Evolutionary conservation across 352 stramenopile genomes (phyloP), one percentile per base, ranked within the genome.

Genomic region (Phytophthora macrochlamydospora): DNA sequence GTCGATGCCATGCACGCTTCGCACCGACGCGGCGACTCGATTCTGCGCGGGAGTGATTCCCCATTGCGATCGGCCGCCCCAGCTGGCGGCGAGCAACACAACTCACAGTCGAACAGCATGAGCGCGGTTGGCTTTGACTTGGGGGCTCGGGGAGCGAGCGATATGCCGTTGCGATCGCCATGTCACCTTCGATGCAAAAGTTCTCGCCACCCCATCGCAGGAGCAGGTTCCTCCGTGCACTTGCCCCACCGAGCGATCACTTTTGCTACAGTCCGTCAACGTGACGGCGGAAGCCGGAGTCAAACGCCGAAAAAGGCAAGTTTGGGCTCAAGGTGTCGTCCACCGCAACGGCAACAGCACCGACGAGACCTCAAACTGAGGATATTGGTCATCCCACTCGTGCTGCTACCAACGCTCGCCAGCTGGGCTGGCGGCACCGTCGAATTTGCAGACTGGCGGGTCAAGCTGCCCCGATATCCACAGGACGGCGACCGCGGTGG

Each of bases 11-110:
- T 69, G 56, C 43, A 67, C 60, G 44, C 54, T 71, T 67, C 48
- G 67, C 53, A 42, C 67, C 45, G 52, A 67, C 67, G 53, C 49
- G 28, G n/a, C n/a, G 62, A 62, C 68, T 73, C 51, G 50, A 59
- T 76, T 73, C 35, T 76, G 68, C 35, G 65, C 67, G 53, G 30
- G 54, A 31, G 63, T 69, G 68, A 76, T 76, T 53, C 42, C 8
- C 37, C 35, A 35, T 56, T 48, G 50, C 31, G 68, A 76, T 76
- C 53, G 63, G 68, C 46, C 13, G 13, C 28, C 4, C 51, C 68
- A 73, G 48, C 68, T 76, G 68, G 56, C 14, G 32, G 57, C 51
- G 63, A 59, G 24, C n/a, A 54, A 40, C 60, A 57, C 24, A 6
- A 6, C 18, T 18, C 33, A 35, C 37, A 40, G 43, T 44, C 40